Evolutionary conservation across 139 green algal genomes (phyloP), one percentile per base, ranked within the genome.

Genomic region (Chlamydomonas applanata): DNA sequence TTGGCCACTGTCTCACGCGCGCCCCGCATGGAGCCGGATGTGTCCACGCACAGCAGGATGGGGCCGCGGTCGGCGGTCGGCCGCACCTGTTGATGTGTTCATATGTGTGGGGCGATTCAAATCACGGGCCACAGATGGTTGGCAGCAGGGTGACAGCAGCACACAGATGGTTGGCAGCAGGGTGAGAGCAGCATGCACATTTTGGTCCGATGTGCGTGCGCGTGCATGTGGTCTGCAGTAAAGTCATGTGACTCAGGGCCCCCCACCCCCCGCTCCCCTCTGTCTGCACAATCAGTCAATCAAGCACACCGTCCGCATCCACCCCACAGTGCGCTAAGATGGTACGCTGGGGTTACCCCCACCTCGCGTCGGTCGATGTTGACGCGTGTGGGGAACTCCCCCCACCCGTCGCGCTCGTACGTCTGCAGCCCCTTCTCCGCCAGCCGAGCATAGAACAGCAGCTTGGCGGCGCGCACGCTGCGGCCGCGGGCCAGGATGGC

Each of bases 31-130:
- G 79, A 88, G 4, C 77, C 92, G 24, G 75, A 88, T 24, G 92
- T 97, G 82, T 97, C 93, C 54, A 97, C 89, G 35, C 93, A 97
- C 60, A 97, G 84, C 78, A 97, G 82, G 74, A 97, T 97, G 66
- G 93, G 93, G 0, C 93, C 93, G 29, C 90, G 71, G 57, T 87
- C 79, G 1, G 78, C 82, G 22, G 79, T 82, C 3, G 85, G 82
- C 19, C 86, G 68, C 45, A 73, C 67, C 67, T 73, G 67, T 66
- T 24, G 34, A 9, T 66, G 59, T 66, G 59, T 67, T 49, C 45
- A 27, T 73, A 27, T 64, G 68, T 73, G 25, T 62, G 68, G 36
- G 63, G 53, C 32, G 53, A 32, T 70, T n/a, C n/a, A n/a, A n/a
- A n/a, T n/a, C n/a, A n/a, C n/a, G n/a, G n/a, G n/a, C n/a, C n/a